Percentiles rank a stretch among this genome's conserved stretches.
Conservation (phyloP, 2,329 filamentous ascomycete species). For the Exophiala phaeomuriformis region DNA sequence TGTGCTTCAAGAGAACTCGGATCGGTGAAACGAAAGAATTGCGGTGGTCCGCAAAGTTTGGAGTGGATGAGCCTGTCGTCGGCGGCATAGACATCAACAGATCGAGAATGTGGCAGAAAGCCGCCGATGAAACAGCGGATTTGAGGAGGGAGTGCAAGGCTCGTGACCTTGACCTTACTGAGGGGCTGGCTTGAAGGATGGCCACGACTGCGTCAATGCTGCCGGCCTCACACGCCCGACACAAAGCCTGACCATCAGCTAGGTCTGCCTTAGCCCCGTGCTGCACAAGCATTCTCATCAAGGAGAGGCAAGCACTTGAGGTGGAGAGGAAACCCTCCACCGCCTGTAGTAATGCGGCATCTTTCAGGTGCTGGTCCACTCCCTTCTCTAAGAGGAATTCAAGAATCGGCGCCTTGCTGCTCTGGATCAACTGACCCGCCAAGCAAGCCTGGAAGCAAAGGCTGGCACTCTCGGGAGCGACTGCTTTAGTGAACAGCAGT, state of each 20-base stretch:
- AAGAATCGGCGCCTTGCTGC: background rate
- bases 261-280: slow-evolving; percentile 46
- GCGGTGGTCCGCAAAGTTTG: background rate
- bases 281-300: slow-evolving; percentile 44
- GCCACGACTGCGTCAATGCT: slow-evolving; percentile 45
- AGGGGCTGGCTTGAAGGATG: background rate
- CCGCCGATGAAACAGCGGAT: slow-evolving; percentile 35
- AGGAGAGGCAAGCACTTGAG: slow-evolving; percentile 40
- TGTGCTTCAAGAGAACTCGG: background rate
- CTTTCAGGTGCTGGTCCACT: background rate
- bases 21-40: background rate
- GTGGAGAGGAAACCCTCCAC: background rate
- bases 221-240: slow-evolving; percentile 51
- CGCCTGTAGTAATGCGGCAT: background rate
- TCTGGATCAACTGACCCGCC: slow-evolving; percentile 31
- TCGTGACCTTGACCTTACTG: background rate
- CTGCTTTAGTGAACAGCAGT: slow-evolving; percentile 15
- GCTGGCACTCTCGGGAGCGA: slow-evolving; percentile 11
- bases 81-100: background rate
- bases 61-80: background rate
- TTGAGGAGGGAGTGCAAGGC: slow-evolving; percentile 2
- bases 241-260: slow-evolving; percentile 49
- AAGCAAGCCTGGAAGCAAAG: slow-evolving; percentile 35
- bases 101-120: slow-evolving; percentile 31
- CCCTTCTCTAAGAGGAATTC: background rate